These are phyloP conservation scores for Alternaria ventricosa DNA, from an alignment of 2,329 filamentous ascomycete genomes.

Conservation along the genomic window DNA sequence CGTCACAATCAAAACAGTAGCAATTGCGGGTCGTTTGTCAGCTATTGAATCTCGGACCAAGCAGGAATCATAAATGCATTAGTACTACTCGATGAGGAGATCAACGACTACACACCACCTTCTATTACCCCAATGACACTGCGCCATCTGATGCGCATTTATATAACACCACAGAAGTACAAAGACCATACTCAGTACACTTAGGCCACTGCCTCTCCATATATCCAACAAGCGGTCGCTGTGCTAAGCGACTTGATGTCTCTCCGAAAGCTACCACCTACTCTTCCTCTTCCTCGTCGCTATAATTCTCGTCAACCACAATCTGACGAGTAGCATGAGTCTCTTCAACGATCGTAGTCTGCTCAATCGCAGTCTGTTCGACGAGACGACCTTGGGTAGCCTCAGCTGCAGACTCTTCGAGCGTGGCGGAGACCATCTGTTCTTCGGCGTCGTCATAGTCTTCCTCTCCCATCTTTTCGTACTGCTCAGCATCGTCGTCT, in stretches of 20 bases:
- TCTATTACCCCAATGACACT: background rate
- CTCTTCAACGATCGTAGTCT: background rate
- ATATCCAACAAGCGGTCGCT: background rate
- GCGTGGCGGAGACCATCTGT: background rate
- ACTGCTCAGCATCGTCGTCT: background rate
- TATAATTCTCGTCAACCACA: slow-evolving; percentile 1
- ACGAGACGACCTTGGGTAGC: background rate
- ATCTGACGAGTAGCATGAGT: background rate
- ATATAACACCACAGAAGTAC: background rate
- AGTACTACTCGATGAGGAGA: background rate
- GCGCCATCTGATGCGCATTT: background rate
- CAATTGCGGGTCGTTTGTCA: background rate
- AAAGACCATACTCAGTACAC: background rate
- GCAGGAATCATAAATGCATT: background rate
- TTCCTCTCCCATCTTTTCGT: background rate
- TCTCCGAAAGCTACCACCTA: background rate
- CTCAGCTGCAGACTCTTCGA: background rate
- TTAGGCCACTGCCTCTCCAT: background rate
- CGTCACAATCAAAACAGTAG: too few relatives aligned
- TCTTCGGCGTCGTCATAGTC: background rate
- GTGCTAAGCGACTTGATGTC: background rate
- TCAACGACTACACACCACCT: too few relatives aligned
- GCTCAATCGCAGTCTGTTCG: background rate
- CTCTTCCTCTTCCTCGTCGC: background rate
- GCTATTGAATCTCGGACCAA: background rate